These are phyloP conservation scores for Geoglossum glabrum DNA, from an alignment of 495 filamentous ascomycete species.

Conservation along the genomic window DNA sequence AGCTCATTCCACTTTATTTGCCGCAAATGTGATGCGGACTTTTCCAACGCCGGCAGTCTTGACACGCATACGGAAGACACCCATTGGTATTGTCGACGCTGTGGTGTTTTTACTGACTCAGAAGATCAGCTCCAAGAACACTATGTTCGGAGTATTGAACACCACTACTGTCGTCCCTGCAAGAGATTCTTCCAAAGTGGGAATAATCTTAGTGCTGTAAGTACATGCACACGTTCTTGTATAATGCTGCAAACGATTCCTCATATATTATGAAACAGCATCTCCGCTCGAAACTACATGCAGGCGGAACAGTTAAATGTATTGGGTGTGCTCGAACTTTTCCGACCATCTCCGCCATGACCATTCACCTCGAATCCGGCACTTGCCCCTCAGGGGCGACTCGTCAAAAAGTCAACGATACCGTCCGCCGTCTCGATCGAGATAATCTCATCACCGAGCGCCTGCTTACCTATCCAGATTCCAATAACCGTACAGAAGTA, in stretches of 20 bases:
- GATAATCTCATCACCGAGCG: not conserved
- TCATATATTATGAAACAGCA: not conserved
- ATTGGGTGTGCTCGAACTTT: not conserved
- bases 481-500: not conserved
- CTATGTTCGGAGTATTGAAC: not conserved
- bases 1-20: too few relatives aligned
- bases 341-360: not conserved
- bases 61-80: too few relatives aligned
- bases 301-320: not conserved
- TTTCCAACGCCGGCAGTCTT: too few relatives aligned
- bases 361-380: slow-evolving; percentile 1
- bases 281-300: not conserved
- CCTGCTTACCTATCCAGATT: not conserved
- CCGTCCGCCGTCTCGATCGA: not conserved
- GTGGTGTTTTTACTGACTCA: too few relatives aligned
- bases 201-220: not conserved
- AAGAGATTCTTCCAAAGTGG: not conserved
- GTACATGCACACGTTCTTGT: not conserved
- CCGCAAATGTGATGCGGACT: too few relatives aligned
- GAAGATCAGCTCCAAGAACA: not conserved
- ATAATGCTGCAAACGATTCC: too few relatives aligned
- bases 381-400: not conserved
- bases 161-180: not conserved
- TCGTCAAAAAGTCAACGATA: not conserved
- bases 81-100: too few relatives aligned